Evolutionary conservation across 805 yeast genomes (phyloP).

Genomic region (Teunomyces cretensis): DNA sequence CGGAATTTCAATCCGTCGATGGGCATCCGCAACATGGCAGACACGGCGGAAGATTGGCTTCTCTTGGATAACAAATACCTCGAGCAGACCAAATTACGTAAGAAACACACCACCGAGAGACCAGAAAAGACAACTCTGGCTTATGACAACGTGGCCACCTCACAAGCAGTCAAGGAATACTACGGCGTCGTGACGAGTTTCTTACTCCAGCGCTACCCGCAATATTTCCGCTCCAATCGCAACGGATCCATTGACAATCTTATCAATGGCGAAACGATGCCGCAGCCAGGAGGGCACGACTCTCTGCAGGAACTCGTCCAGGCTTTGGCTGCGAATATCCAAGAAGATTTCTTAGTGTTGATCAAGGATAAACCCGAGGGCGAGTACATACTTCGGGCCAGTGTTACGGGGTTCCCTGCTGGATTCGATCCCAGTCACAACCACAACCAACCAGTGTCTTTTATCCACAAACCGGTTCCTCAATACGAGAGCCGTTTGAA

Average conservation of each 20-base stretch:
- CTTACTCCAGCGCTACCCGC: conserved; percentile 52
- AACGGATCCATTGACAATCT: conserved; percentile 30
- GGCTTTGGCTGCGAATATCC: conserved; percentile 41
- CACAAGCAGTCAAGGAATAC: conserved; percentile 46
- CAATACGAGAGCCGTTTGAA: conserved; percentile 56
- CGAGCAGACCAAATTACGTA: conserved; percentile 41
- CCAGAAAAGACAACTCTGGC: conserved; percentile 32
- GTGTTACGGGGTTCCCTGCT: conserved; percentile 63
- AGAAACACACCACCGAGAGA: conserved; percentile 27
- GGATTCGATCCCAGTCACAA: conserved; percentile 67
- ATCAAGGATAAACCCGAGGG: conserved; percentile 45
- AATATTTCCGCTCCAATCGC: conserved; percentile 39
- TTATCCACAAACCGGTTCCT: conserved; percentile 73
- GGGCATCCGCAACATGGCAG: conserved; percentile 30
- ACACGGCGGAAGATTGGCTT: conserved; percentile 54
- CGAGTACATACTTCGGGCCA: conserved; percentile 60
- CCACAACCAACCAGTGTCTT: conserved; percentile 53
- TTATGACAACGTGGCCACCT: conserved; percentile 18
- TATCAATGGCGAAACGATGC: conserved; percentile 39
- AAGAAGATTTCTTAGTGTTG: conserved; percentile 64
- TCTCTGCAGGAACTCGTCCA: conserved; percentile 19
- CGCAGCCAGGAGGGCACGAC: conserved; percentile 8
- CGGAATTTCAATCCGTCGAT: conserved; percentile 34
- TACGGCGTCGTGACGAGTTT: conserved; percentile 44
- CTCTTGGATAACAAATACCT: conserved; percentile 61